These are phyloP conservation scores for Ambrosia artemisiifolia DNA, from an alignment of 129 eudicot genomes.

Conservation along the genomic window DNA sequence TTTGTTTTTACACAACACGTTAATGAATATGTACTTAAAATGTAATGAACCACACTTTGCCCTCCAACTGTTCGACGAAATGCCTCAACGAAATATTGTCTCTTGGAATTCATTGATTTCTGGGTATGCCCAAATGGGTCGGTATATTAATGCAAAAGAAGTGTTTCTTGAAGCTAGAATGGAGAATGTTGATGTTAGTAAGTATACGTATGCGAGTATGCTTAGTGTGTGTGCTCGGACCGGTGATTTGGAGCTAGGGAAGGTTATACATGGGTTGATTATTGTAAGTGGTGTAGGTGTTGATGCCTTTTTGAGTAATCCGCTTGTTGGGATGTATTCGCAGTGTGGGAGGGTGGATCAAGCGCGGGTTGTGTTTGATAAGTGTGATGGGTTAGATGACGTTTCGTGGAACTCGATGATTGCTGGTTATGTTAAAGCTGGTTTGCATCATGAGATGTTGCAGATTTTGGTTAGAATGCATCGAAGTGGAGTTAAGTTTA, in stretches of 20 bases:
- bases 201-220: slow-evolving; percentile 38
- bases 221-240: slow-evolving; percentile 40
- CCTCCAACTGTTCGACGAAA: slow-evolving; percentile 40
- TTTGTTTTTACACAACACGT: slow-evolving; percentile 35
- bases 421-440: slow-evolving; percentile 36
- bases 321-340: slow-evolving; percentile 44
- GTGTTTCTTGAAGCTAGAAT: slow-evolving; percentile 33
- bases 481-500: slow-evolving; percentile 26
- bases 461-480: slow-evolving; percentile 41
- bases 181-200: slow-evolving; percentile 10
- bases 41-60: slow-evolving; percentile 33
- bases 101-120: slow-evolving; percentile 49
- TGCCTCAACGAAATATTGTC: slow-evolving; percentile 45
- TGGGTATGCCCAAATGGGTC: slow-evolving; percentile 40
- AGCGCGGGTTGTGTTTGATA: slow-evolving; percentile 36
- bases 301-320: slow-evolving; percentile 39
- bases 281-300: slow-evolving; percentile 29
- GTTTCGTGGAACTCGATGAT: slow-evolving; percentile 60
- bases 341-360: slow-evolving; percentile 46
- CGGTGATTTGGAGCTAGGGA: slow-evolving; percentile 32
- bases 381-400: slow-evolving; percentile 33
- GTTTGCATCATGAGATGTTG: slow-evolving; percentile 27
- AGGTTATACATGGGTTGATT: slow-evolving; percentile 40
- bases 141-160: slow-evolving; percentile 16
- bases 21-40: slow-evolving; percentile 43